These are phyloP conservation scores for Pyronema omphalodes DNA, from an alignment of 495 filamentous ascomycete species.

Conservation along the genomic window DNA sequence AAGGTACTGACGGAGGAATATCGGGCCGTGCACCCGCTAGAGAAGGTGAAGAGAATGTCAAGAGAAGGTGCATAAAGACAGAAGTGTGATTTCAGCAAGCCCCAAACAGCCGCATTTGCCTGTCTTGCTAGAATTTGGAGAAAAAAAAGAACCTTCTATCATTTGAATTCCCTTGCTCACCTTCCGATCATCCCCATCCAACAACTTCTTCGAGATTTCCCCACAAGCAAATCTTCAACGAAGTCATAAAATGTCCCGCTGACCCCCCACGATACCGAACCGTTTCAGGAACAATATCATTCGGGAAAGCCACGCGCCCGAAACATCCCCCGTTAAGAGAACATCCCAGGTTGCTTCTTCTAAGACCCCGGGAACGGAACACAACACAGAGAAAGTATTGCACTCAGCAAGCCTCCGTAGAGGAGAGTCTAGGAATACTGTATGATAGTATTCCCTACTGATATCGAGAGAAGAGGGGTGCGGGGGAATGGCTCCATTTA, in stretches of 20 bases:
- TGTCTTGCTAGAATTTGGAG: too few species aligned
- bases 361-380: slow-evolving; percentile 27
- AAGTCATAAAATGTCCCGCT: neutral
- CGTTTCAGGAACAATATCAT: neutral
- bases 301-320: slow-evolving; percentile 1
- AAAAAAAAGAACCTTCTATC: neutral
- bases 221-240: neutral
- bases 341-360: slow-evolving; percentile 19
- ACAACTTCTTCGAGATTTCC: neutral
- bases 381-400: slow-evolving; percentile 15
- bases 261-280: neutral
- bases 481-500: neutral
- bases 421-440: slow-evolving; percentile 22
- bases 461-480: slow-evolving; percentile 18
- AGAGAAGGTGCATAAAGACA: too few species aligned
- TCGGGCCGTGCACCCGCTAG: too few species aligned
- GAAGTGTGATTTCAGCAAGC: too few species aligned
- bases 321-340: slow-evolving; percentile 10
- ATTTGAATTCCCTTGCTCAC: neutral
- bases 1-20: too few species aligned
- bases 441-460: slow-evolving; percentile 19
- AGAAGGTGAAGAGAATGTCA: too few species aligned
- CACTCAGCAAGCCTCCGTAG: slow-evolving; percentile 26
- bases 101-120: too few species aligned
- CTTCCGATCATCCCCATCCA: neutral